A percentile compares a stretch with the other conserved stretches of the same genome.
phyloP scores from a whole-genome alignment of 495 filamentous ascomycete genomes.

The Xylaria nigripes region DNA sequence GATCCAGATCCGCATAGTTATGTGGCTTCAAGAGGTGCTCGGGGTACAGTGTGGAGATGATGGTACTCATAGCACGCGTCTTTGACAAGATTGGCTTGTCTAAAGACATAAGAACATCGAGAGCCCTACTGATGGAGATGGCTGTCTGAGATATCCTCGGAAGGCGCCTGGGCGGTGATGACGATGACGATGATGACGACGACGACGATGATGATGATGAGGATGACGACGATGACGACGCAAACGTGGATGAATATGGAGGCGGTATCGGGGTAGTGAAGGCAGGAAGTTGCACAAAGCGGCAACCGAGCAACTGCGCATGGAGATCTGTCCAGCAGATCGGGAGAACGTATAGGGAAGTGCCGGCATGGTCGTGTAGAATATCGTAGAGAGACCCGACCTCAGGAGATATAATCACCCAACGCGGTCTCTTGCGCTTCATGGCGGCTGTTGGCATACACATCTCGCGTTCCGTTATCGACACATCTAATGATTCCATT shows the following conservation, averaged over 20 bases:
- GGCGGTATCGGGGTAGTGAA: conserved; percentile 24
- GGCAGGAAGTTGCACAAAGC: conserved; percentile 28
- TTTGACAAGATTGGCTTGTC: conserved; percentile 16
- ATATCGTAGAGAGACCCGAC: conserved; percentile 41
- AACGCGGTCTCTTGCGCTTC: conserved; percentile 10
- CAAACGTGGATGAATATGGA: too few relatives aligned
- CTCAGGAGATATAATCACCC: conserved; percentile 25
- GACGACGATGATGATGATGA: background rate
- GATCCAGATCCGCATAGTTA: conserved; percentile 22
- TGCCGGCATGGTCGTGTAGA: conserved; percentile 35
- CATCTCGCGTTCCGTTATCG: background rate
- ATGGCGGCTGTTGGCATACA: conserved; percentile 1
- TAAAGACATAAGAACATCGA: conserved; percentile 26
- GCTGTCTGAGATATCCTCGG: conserved; percentile 23
- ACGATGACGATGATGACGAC: background rate
- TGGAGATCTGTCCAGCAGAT: conserved; percentile 43
- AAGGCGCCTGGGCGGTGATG: background rate
- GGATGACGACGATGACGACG: background rate
- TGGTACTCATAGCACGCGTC: conserved; percentile 24
- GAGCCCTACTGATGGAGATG: conserved; percentile 19
- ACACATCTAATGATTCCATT: conserved; percentile 1
- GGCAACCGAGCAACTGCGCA: conserved; percentile 29
- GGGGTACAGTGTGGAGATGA: conserved; percentile 32
- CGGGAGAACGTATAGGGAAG: conserved; percentile 32
- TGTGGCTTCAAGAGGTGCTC: conserved; percentile 18